Evolutionary conservation across 1,139 yeast species (phyloP).

Genomic region (Candida pseudoviswanathii): DNA sequence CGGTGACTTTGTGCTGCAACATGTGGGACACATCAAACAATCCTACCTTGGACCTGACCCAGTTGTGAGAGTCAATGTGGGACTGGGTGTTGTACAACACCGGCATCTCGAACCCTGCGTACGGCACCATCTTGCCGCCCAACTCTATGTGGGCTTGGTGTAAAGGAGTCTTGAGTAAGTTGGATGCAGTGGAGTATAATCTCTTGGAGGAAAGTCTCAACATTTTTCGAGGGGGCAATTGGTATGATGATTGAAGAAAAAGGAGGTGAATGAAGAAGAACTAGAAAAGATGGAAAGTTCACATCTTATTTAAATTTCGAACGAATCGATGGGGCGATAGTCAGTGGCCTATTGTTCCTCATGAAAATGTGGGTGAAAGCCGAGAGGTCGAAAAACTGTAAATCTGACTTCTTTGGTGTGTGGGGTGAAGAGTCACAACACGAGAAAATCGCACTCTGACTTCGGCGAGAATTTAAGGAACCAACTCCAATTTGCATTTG

Average conservation of each 20-base stretch:
- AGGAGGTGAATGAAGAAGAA: not conserved
- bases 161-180: constrained; percentile 69
- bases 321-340: not conserved
- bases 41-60: constrained; percentile 90
- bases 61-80: constrained; percentile 89
- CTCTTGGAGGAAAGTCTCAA: constrained; percentile 22
- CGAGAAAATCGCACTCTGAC: too few relatives aligned
- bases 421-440: constrained; percentile 1
- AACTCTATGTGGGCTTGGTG: constrained; percentile 74
- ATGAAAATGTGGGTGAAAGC: constrained; percentile 1
- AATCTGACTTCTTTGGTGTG: constrained; percentile 1
- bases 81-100: constrained; percentile 79
- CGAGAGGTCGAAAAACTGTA: not conserved
- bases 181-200: constrained; percentile 27
- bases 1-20: constrained; percentile 83
- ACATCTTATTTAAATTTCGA: not conserved
- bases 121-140: constrained; percentile 92
- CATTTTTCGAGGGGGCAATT: constrained; percentile 15
- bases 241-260: not conserved
- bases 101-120: constrained; percentile 96
- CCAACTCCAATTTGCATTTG: too few relatives aligned
- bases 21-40: constrained; percentile 95
- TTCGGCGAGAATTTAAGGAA: too few relatives aligned
- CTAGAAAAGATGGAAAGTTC: not conserved
- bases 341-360: not conserved